Evolutionary conservation across 495 filamentous ascomycete genomes (phyloP).

Genomic region (Penicillium parvum): DNA sequence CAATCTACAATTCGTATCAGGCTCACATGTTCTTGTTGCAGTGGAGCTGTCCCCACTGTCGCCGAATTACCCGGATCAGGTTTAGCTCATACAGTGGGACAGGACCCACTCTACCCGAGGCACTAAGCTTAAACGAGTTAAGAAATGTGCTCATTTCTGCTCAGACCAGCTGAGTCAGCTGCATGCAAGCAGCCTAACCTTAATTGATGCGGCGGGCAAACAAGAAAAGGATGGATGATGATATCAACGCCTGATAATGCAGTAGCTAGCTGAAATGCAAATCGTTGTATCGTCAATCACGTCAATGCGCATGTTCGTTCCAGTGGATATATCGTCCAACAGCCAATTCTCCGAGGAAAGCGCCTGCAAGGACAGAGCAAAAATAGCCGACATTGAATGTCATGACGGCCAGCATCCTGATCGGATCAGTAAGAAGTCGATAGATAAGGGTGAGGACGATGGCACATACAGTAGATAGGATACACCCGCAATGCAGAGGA

Average conservation of each 20-base stretch:
- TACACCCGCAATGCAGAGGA: slow-evolving; percentile 65
- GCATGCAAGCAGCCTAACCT: neutral
- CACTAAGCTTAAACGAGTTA: slow-evolving; percentile 19
- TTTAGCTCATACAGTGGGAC: neutral
- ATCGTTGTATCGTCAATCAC: neutral
- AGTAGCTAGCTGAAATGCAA: neutral
- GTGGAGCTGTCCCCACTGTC: no score
- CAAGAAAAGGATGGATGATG: neutral
- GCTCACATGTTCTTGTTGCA: no score
- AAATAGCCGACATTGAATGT: slow-evolving; percentile 97
- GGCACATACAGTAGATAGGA: slow-evolving; percentile 80
- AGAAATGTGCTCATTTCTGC: slow-evolving; percentile 33
- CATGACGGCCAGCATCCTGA: slow-evolving; percentile 97
- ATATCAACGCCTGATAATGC: neutral
- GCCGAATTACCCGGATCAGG: neutral
- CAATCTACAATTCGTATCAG: no score
- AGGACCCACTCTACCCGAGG: neutral
- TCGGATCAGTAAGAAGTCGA: slow-evolving; percentile 1
- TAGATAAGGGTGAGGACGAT: neutral
- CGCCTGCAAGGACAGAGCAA: slow-evolving; percentile 74
- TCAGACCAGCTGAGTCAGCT: slow-evolving; percentile 6
- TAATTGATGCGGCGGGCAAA: neutral
- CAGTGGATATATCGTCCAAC: slow-evolving; percentile 61
- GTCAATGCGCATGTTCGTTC: slow-evolving; percentile 28
- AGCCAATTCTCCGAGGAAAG: slow-evolving; percentile 77